These are phyloP conservation scores for Taphrina communis DNA, from an alignment of 1,139 yeast genomes.

Conservation along the genomic window DNA sequence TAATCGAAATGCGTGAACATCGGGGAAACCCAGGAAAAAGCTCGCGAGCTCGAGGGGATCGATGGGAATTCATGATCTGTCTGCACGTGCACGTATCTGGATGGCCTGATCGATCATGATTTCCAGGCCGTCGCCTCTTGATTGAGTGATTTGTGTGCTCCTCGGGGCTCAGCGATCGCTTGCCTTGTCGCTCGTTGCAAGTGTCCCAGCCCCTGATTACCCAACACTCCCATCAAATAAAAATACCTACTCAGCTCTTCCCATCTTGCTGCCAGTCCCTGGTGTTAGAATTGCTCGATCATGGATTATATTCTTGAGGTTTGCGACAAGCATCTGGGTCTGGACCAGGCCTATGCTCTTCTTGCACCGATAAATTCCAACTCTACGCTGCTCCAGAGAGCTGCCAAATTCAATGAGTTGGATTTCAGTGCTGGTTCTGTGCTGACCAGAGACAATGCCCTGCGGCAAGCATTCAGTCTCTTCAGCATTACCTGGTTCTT, in stretches of 20 bases:
- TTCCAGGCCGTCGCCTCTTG: too few species aligned
- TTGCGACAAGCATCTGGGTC: conserved; percentile 27
- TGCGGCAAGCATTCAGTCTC: conserved; percentile 73
- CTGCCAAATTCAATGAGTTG: conserved; percentile 23
- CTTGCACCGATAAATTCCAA: conserved; percentile 27
- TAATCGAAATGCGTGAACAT: too few species aligned
- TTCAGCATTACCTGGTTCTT: conserved; percentile 76
- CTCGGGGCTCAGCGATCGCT: too few species aligned
- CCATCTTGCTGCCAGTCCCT: neutral
- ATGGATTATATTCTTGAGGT: conserved; percentile 38
- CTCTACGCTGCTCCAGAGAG: conserved; percentile 18
- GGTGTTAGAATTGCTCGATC: neutral
- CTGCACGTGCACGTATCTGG: too few species aligned
- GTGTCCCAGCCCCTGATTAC: neutral
- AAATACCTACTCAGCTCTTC: neutral
- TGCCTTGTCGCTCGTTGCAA: too few species aligned
- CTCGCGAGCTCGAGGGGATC: too few species aligned
- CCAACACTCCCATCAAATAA: neutral
- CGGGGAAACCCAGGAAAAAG: too few species aligned
- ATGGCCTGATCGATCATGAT: too few species aligned
- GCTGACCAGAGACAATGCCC: conserved; percentile 63
- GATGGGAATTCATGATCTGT: too few species aligned
- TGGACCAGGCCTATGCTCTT: conserved; percentile 26
- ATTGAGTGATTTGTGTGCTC: too few species aligned
- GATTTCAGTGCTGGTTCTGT: conserved; percentile 18